Evolutionary conservation across 2,329 filamentous ascomycete species (phyloP).

Genomic region (Fusarium camptoceras): DNA sequence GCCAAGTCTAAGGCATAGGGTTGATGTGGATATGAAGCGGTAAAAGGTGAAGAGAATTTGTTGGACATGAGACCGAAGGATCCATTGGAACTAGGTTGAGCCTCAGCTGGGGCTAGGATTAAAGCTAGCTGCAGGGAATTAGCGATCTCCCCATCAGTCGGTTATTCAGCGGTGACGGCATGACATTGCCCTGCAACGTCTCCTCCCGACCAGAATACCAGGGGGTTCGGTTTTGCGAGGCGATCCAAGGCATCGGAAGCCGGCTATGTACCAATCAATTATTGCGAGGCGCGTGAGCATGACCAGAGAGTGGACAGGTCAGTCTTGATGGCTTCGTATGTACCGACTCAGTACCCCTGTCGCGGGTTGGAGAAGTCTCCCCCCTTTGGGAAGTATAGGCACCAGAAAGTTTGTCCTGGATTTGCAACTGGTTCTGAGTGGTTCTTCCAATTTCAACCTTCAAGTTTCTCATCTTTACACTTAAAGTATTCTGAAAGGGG

Average conservation of each 20-base stretch:
- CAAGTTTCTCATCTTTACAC: constrained; percentile 5
- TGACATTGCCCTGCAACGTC: constrained; percentile 14
- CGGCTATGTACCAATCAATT: constrained; percentile 40
- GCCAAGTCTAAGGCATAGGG: background rate
- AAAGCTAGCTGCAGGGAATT: constrained; percentile 26
- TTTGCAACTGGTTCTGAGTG: constrained; percentile 32
- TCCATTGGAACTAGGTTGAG: constrained; percentile 11
- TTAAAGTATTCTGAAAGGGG: background rate
- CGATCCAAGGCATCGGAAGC: constrained; percentile 39
- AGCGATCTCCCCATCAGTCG: constrained; percentile 20
- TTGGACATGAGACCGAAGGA: background rate
- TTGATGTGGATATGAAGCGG: background rate
- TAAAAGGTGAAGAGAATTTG: constrained; percentile 6
- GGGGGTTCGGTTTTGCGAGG: constrained; percentile 24
- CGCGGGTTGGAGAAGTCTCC: constrained; percentile 35
- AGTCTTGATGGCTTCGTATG: constrained; percentile 29
- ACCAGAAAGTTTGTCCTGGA: constrained; percentile 21
- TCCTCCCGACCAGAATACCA: constrained; percentile 16
- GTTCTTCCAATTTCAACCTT: constrained; percentile 9
- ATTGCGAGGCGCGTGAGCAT: constrained; percentile 32
- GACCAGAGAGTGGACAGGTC: constrained; percentile 39
- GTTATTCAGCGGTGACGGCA: constrained; percentile 22
- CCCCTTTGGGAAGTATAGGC: constrained; percentile 21
- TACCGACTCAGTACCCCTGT: constrained; percentile 41
- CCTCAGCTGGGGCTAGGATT: constrained; percentile 10